phyloP scores from a whole-genome alignment of 2,329 filamentous ascomycete genomes.

The Alternaria triticimaculans region DNA sequence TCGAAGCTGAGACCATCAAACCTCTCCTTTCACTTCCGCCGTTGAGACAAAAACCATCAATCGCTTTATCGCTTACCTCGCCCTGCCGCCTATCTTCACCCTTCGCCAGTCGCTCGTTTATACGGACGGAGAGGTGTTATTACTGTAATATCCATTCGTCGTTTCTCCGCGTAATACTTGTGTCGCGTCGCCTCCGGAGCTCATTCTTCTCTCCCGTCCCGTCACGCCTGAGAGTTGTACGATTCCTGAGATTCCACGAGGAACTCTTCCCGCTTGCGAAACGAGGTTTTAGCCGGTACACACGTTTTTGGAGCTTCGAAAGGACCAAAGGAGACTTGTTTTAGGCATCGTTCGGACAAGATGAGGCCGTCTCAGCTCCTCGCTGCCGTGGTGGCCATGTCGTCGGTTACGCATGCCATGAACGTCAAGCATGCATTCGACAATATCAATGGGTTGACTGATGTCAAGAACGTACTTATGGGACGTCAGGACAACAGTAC shows the following conservation, averaged over 20 bases:
- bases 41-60: constrained; percentile 3
- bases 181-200: constrained; percentile 19
- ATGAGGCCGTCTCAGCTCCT: constrained; percentile 51
- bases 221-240: constrained; percentile 29
- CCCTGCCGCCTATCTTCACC: constrained; percentile 3
- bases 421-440: constrained; percentile 43
- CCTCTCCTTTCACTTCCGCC: constrained; percentile 14
- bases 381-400: constrained; percentile 47
- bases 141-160: not conserved
- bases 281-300: constrained; percentile 13
- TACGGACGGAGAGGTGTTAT: constrained; percentile 28
- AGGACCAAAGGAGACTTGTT: not conserved
- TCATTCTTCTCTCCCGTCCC: constrained; percentile 26
- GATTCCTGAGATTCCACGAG: constrained; percentile 20
- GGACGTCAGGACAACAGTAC: constrained; percentile 43
- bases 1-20: constrained; percentile 9
- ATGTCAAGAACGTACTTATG: constrained; percentile 38
- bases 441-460: constrained; percentile 35
- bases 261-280: constrained; percentile 14
- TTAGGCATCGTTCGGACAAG: constrained; percentile 7
- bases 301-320: not conserved
- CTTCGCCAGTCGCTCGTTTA: constrained; percentile 49
- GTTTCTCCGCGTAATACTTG: constrained; percentile 21
- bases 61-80: constrained; percentile 25
- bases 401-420: constrained; percentile 44